Evolutionary conservation across 106 monocot genomes (phyloP).

Genomic region (Posidonia australis): DNA sequence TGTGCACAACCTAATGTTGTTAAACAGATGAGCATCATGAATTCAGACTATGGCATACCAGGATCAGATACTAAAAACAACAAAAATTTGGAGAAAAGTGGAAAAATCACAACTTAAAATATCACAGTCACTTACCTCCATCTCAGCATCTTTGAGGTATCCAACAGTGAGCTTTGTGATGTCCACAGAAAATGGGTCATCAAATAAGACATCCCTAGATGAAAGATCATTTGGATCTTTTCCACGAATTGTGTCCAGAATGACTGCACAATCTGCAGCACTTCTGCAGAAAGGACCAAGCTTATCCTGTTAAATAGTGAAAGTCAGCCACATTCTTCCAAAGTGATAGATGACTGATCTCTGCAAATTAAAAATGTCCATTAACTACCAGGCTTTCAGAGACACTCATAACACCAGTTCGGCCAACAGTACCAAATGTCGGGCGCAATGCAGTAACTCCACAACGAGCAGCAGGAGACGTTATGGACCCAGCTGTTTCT

Average conservation of each 20-base stretch:
- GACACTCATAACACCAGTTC: slow-evolving; percentile 91
- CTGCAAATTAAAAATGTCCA: not conserved
- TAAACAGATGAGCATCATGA: too few relatives aligned
- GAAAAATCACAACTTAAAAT: too few relatives aligned
- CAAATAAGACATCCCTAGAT: slow-evolving; percentile 48
- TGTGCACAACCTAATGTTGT: too few relatives aligned
- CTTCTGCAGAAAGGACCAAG: slow-evolving; percentile 93
- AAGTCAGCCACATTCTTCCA: not conserved
- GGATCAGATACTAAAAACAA: not conserved
- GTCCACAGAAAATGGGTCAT: slow-evolving; percentile 87
- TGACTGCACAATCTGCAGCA: slow-evolving; percentile 67
- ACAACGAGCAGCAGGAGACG: slow-evolving; percentile 82
- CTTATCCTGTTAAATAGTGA: slow-evolving; percentile 66
- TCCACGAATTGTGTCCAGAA: slow-evolving; percentile 69
- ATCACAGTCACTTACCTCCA: slow-evolving; percentile 57
- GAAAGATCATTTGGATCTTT: slow-evolving; percentile 75
- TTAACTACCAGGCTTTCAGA: slow-evolving; percentile 83
- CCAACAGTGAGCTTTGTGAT: slow-evolving; percentile 68
- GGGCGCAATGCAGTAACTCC: slow-evolving; percentile 78
- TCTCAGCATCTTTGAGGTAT: slow-evolving; percentile 80
- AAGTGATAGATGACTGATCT: not conserved
- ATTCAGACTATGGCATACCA: slow-evolving; percentile 19
- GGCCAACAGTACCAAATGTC: slow-evolving; percentile 89
- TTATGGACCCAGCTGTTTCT: slow-evolving; percentile 86
- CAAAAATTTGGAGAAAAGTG: not conserved